These are phyloP conservation scores for Aspergillus ellipticus DNA, from an alignment of 495 filamentous ascomycete species.

Conservation along the genomic window DNA sequence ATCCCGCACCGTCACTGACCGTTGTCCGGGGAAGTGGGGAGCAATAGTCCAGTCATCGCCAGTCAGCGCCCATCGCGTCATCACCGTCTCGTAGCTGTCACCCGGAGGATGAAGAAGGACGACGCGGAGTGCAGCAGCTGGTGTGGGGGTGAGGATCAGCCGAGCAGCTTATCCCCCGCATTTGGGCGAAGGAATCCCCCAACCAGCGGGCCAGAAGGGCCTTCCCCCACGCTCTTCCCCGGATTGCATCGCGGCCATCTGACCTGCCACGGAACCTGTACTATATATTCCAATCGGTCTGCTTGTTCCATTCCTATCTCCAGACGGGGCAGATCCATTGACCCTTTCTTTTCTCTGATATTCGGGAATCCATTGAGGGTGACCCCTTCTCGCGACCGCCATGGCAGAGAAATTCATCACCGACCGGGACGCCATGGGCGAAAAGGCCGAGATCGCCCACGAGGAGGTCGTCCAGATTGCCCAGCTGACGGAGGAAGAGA, in stretches of 20 bases:
- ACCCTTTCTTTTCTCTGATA: neutral
- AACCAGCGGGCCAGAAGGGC: neutral
- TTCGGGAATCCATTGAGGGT: no score
- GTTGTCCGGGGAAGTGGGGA: no score
- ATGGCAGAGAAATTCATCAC: conserved; percentile 17
- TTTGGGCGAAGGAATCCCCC: neutral
- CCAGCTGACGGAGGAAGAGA: conserved; percentile 42
- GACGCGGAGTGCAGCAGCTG: no score
- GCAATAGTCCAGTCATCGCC: no score
- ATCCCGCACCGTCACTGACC: no score
- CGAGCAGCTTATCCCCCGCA: neutral
- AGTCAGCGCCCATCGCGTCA: no score
- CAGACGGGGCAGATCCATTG: no score
- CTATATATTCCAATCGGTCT: no score
- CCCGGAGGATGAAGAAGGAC: neutral
- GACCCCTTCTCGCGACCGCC: neutral
- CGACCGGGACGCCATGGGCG: conserved; percentile 40
- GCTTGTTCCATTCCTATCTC: no score
- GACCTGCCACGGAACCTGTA: no score
- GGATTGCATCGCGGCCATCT: no score
- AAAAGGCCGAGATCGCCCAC: conserved; percentile 35
- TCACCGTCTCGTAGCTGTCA: neutral
- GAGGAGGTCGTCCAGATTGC: conserved; percentile 37
- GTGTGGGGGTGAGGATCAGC: neutral
- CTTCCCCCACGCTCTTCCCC: neutral